phyloP scores from a whole-genome alignment of 441 rosid genomes.

The Pelargonium fulgidum region DNA sequence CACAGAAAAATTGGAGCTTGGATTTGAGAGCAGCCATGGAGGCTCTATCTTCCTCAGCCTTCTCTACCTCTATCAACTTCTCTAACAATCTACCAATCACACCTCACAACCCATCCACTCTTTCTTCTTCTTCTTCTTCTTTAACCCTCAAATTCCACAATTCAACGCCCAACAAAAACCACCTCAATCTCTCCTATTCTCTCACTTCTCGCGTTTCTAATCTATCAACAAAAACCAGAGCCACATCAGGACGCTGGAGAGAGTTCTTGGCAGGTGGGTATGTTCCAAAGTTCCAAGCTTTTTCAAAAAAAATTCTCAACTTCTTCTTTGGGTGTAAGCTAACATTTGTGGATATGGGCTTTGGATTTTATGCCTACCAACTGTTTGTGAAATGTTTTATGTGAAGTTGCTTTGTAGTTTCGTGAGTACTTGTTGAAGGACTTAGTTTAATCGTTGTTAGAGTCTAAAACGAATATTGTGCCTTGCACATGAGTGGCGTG shows the following conservation, averaged over 20 bases:
- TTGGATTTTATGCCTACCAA: background rate
- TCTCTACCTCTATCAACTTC: constrained; percentile 8
- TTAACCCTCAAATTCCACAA: constrained; percentile 10
- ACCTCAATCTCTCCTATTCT: constrained; percentile 19
- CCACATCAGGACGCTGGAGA: constrained; percentile 44
- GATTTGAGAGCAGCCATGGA: constrained; percentile 27
- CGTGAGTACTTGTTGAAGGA: constrained; percentile 5
- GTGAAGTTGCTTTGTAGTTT: constrained; percentile 5
- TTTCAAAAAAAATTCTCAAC: too few relatives aligned
- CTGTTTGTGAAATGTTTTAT: background rate
- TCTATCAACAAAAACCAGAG: constrained; percentile 35
- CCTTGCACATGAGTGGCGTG: too few relatives aligned
- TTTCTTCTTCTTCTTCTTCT: constrained; percentile 13
- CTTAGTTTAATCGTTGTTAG: background rate
- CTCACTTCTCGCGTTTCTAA: constrained; percentile 19
- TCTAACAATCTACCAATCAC: constrained; percentile 16
- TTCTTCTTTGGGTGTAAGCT: too few relatives aligned
- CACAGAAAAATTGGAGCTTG: background rate
- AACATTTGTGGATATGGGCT: too few relatives aligned
- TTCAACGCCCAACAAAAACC: constrained; percentile 15
- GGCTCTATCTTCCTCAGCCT: constrained; percentile 21
- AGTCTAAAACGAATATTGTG: too few relatives aligned
- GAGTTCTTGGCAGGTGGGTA: constrained; percentile 53
- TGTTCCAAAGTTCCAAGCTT: background rate
- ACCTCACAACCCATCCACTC: constrained; percentile 4